Base-by-base conservation (phyloP, 768 basidiomycete genomes). In the Termitomyces bulborhizus region DNA sequence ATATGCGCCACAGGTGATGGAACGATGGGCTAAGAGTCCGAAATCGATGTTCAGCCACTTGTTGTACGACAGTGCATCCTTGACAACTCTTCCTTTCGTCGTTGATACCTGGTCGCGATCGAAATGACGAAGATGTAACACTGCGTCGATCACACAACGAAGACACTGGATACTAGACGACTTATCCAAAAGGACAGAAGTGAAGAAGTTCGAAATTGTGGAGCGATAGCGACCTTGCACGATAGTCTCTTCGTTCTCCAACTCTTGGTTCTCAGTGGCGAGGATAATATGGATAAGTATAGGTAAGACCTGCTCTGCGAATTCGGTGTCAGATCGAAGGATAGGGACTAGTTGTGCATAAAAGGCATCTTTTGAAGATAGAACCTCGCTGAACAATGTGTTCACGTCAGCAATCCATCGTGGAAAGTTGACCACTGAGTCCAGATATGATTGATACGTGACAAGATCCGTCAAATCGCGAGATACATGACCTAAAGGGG, bases 31-130 rank as follows among this genome's bases (percentile, higher is more conserved):
- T 24, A 98, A 77, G 5, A 92, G 71, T 1, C 79, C 65, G 63
- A 79, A 91, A 59, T 96, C 85, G 42, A 98, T 62, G 36, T 80
- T 73, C 11, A 99, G 76, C 97, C 97, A 98, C 57, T 78, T 79
- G 66, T 92, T 83, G 61, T 87, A 80, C 1, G 80, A 77, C 27
- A 81, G 64, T 12, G 71, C 68, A 55, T 75, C 73, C 18, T 56
- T 27, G 8, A 3, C 36, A 39, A 32, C 41, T 46, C 45, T 51
- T 27, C 13, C 36, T 39, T 43, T 36, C 21, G 13, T 21, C 24
- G 32, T 54, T 15, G 53, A 27, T n/a, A 46, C 52, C 46, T 58
- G 60, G 29, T 55, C 59, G n/a, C 77, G 68, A 4, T 78, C 78
- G 58, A 87, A 90, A 61, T 82, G 73, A 7, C 95, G 90, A 26